Evolutionary conservation across 1,139 yeast genomes (phyloP).

Genomic region (Debaryomyces subglobosus): DNA sequence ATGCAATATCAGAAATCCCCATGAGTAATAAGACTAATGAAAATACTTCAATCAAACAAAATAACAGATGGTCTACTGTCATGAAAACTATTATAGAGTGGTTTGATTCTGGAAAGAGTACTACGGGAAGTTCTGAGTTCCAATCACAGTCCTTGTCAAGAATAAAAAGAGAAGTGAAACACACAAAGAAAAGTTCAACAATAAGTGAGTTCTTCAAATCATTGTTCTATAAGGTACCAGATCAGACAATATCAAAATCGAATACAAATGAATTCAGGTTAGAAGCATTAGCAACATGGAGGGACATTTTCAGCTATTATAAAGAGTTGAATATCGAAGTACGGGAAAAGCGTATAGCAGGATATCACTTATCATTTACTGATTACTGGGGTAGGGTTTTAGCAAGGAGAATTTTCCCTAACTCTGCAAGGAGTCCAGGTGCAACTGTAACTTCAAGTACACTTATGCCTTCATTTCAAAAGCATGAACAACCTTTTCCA

Average conservation of each 20-base stretch:
- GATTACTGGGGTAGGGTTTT: constrained; percentile 73
- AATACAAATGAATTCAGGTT: not conserved
- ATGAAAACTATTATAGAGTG: not conserved
- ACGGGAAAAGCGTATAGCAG: constrained; percentile 51
- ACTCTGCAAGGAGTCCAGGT: constrained; percentile 40
- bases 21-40: not conserved
- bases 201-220: constrained; percentile 6
- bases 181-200: not conserved
- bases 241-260: not conserved
- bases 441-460: constrained; percentile 27
- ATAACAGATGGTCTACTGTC: not conserved
- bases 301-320: constrained; percentile 47
- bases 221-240: constrained; percentile 6
- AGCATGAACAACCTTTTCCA: constrained; percentile 45
- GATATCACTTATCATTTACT: constrained; percentile 60
- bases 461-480: constrained; percentile 21
- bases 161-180: not conserved
- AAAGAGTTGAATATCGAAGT: constrained; percentile 55
- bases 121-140: not conserved
- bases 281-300: constrained; percentile 17
- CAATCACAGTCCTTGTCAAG: not conserved
- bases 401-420: constrained; percentile 48
- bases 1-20: not conserved
- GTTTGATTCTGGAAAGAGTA: not conserved
- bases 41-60: not conserved